These are phyloP conservation scores for Tremellales sp. DNA, from an alignment of 1,284 basidiomycete genomes.

Conservation along the genomic window DNA sequence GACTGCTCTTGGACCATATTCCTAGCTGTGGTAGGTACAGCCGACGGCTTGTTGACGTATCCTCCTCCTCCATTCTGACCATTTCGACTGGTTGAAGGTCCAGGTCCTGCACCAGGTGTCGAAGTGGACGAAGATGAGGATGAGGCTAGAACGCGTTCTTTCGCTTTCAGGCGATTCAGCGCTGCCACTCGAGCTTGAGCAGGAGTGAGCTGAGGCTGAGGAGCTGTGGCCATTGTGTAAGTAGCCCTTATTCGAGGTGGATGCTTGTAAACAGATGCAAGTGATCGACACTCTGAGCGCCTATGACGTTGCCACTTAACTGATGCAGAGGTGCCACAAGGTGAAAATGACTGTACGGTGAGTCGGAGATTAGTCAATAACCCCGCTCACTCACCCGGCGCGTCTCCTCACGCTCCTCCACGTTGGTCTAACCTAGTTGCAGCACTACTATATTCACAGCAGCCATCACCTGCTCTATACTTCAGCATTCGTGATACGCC, in stretches of 20 bases:
- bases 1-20: conserved; percentile 40
- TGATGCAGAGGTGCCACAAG: background rate
- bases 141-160: conserved; percentile 20
- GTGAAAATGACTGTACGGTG: no score
- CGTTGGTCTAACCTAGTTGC: background rate
- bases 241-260: no score
- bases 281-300: no score
- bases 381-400: background rate
- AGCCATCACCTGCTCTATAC: background rate
- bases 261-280: no score
- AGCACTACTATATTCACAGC: background rate
- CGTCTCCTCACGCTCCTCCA: background rate
- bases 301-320: background rate
- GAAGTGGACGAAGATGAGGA: background rate
- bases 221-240: background rate
- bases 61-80: background rate
- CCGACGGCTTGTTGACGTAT: conserved; percentile 35
- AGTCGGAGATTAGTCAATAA: background rate
- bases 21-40: conserved; percentile 31
- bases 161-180: conserved; percentile 48
- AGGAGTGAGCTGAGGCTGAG: conserved; percentile 21
- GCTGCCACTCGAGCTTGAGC: conserved; percentile 44
- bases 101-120: conserved; percentile 5
- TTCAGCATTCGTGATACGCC: no score
- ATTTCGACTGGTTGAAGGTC: conserved; percentile 3